A percentile compares a stretch with the other conserved stretches of the same genome.
These are phyloP conservation scores for Medicago ruthenica DNA, from an alignment of 306 rosid genomes.

Conservation along the genomic window DNA sequence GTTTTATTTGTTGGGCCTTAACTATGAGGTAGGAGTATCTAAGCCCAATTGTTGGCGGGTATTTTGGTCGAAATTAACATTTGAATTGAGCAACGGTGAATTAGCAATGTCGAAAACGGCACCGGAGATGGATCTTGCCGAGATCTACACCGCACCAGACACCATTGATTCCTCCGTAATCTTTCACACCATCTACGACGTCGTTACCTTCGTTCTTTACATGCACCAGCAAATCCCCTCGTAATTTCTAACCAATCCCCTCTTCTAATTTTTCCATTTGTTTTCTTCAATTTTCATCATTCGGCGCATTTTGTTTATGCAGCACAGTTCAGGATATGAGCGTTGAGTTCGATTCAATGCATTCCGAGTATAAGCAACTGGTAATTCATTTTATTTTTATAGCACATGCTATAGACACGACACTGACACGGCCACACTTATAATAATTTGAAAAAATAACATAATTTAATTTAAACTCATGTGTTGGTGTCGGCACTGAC, in stretches of 20 bases:
- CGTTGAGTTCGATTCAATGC: slow-evolving; percentile 65
- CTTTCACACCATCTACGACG: slow-evolving; percentile 75
- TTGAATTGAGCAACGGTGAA: slow-evolving; percentile 29
- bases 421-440: too few relatives aligned
- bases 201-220: slow-evolving; percentile 71
- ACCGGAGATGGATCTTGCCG: slow-evolving; percentile 46
- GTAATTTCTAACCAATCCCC: slow-evolving; percentile 47
- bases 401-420: too few relatives aligned
- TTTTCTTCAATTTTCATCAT: neutral
- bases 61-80: neutral
- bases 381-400: slow-evolving; percentile 44
- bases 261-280: neutral
- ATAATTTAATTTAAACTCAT: too few relatives aligned
- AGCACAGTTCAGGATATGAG: slow-evolving; percentile 80
- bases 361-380: slow-evolving; percentile 58
- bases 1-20: slow-evolving; percentile 7
- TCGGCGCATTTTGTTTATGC: slow-evolving; percentile 6
- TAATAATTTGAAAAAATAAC: too few relatives aligned
- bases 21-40: neutral
- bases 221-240: slow-evolving; percentile 96
- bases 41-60: slow-evolving; percentile 35
- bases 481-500: too few relatives aligned
- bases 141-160: slow-evolving; percentile 53
- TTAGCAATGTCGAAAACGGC: slow-evolving; percentile 29
- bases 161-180: slow-evolving; percentile 57